Evolutionary conservation across 2,329 filamentous ascomycete species (phyloP), one percentile per base, ranked within the genome.

Genomic region (Laburnicola sp.): DNA sequence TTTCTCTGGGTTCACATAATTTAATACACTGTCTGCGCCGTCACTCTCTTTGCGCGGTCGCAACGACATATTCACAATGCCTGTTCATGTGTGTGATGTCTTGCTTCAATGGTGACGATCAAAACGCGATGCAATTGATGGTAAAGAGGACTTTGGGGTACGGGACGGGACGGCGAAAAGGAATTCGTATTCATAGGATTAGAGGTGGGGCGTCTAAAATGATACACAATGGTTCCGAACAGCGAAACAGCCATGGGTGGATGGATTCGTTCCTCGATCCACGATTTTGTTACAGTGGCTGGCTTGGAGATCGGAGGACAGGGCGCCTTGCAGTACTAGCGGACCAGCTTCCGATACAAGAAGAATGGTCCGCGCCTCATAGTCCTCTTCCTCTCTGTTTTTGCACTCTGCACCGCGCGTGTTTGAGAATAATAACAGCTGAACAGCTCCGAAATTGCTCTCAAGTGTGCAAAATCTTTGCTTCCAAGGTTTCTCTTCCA

Each of bases 1-100:
- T 27, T 66, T 63, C 50, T 66, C 56, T 6, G 72, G 72, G 45
- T 73, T 62, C 46, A 74, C 62, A 54, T 73, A 74, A 37, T 50
- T 45, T 23, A 42, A 44, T 16, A 53, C 43, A 9, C 35, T 34
- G 25, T 53, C 37, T 21, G 35, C 35, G 26, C 36, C 45, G n/a
- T 48, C 35, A 22, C 40, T 45, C 26, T 38, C 31, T 26, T 37
- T 39, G 8, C 42, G 36, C 16, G 26, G 37, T 30, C 23, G 34
- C 32, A 48, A 16, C 45, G 36, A 43, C 51, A 53, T 53, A 9
- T 28, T 53, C 16, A 25, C 9, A 3, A 6, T 16, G 8, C 34
- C 42, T 2, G 43, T 30, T 37, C 43, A 45, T 45, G n/a, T 34
- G 43, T 11, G 25, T 11, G 11, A 45, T 28, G n/a, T 7, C 27